These are phyloP conservation scores for Hypoxylon intermedium DNA, from an alignment of 495 filamentous ascomycete species.

Conservation along the genomic window DNA sequence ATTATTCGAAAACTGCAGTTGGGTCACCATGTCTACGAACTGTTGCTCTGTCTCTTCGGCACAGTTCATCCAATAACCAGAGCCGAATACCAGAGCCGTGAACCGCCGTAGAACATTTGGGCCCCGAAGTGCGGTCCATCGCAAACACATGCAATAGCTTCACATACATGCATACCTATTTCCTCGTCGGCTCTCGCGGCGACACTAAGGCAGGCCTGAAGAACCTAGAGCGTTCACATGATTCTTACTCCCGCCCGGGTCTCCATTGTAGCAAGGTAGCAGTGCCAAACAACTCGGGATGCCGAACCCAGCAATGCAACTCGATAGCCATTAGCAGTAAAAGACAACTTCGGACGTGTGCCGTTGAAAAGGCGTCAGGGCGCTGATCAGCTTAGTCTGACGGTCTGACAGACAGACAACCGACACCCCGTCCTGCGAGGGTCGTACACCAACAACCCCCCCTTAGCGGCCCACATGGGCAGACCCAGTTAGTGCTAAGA, in stretches of 20 bases:
- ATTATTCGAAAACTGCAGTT: not conserved
- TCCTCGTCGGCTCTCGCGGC: slow-evolving; percentile 12
- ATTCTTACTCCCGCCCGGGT: not conserved
- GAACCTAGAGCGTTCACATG: not conserved
- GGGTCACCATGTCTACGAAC: not conserved
- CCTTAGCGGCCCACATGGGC: slow-evolving; percentile 27
- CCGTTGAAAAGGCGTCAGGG: slow-evolving; percentile 2
- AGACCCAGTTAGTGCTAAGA: slow-evolving; percentile 38
- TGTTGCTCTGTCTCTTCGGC: not conserved
- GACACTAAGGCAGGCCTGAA: slow-evolving; percentile 7
- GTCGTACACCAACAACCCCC: slow-evolving; percentile 28
- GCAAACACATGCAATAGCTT: not conserved
- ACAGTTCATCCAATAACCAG: not conserved
- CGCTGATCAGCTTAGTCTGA: slow-evolving; percentile 18
- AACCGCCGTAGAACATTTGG: slow-evolving; percentile 8
- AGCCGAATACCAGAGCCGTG: not conserved
- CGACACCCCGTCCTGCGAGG: slow-evolving; percentile 3
- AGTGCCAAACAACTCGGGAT: slow-evolving; percentile 26
- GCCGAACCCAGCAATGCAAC: slow-evolving; percentile 21
- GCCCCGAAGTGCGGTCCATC: slow-evolving; percentile 11
- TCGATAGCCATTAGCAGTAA: slow-evolving; percentile 4
- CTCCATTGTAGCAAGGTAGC: slow-evolving; percentile 7
- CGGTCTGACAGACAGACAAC: not conserved
- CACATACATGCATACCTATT: slow-evolving; percentile 2
- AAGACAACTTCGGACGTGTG: slow-evolving; percentile 9